These are phyloP conservation scores for Tylopilus felleus DNA, from an alignment of 768 basidiomycete species.

Conservation along the genomic window DNA sequence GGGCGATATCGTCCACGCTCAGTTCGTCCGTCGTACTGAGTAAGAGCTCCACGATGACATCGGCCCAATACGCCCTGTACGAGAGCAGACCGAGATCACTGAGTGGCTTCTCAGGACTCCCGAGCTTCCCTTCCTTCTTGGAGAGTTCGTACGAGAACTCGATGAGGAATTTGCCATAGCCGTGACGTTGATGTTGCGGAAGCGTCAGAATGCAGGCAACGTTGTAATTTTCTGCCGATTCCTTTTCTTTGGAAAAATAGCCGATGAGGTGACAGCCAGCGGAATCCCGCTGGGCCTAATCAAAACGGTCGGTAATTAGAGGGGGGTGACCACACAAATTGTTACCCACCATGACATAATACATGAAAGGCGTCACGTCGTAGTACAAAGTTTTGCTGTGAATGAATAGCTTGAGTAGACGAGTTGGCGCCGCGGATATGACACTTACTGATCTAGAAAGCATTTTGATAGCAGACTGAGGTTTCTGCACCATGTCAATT, in stretches of 20 bases:
- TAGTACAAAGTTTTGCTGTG: conserved; percentile 95
- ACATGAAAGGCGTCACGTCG: conserved; percentile 99
- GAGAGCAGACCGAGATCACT: conserved; percentile 89
- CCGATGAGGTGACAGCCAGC: conserved; percentile 92
- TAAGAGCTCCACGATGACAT: conserved; percentile 90
- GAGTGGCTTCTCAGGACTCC: conserved; percentile 96
- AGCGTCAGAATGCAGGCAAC: conserved; percentile 98
- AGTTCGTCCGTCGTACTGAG: conserved; percentile 69
- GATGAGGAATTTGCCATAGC: conserved; percentile 93
- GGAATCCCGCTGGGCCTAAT: conserved; percentile 78
- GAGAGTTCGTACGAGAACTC: conserved; percentile 98
- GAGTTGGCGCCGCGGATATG: conserved; percentile 10
- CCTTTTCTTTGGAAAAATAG: conserved; percentile 99
- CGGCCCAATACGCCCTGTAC: conserved; percentile 97
- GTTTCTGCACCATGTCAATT: conserved; percentile 95
- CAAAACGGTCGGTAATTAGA: conserved; percentile 6
- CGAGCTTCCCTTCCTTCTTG: conserved; percentile 93
- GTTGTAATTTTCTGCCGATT: conserved; percentile 96
- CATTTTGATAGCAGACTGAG: conserved; percentile 95
- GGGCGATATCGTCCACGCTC: conserved; percentile 95
- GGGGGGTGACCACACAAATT: not conserved
- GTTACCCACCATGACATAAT: conserved; percentile 89
- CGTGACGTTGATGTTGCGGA: conserved; percentile 95
- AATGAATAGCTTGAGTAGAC: conserved; percentile 20
- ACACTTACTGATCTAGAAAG: conserved; percentile 92